phyloP scores from a whole-genome alignment of 176 grass and related monocot species.

The Triticum aestivum region IWGSC_CS_RefSeq_v2.1 NC_057813.1:503679233-503679732 shows the following conservation, averaged over 20 bases:
- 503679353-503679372: conserved; percentile 37
- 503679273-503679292: background rate
- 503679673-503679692: conserved; percentile 45
- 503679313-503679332: conserved; percentile 37
- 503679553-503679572: conserved; percentile 54
- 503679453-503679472: background rate
- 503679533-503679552: conserved; percentile 54
- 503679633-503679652: conserved; percentile 37
- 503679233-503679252: background rate
- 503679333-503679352: conserved; percentile 35
- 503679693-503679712: conserved; percentile 58
- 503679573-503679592: conserved; percentile 44
- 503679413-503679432: conserved; percentile 17
- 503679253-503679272: background rate
- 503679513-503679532: conserved; percentile 56
- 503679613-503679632: conserved; percentile 49
- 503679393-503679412: conserved; percentile 54
- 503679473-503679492: background rate
- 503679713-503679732: background rate
- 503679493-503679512: background rate
- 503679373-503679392: conserved; percentile 45
- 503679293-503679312: conserved; percentile 6
- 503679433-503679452: background rate
- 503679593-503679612: background rate
- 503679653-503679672: conserved; percentile 53